phyloP scores from a whole-genome alignment of 345 rosid genomes.

The Nasturtium officinale region DNA sequence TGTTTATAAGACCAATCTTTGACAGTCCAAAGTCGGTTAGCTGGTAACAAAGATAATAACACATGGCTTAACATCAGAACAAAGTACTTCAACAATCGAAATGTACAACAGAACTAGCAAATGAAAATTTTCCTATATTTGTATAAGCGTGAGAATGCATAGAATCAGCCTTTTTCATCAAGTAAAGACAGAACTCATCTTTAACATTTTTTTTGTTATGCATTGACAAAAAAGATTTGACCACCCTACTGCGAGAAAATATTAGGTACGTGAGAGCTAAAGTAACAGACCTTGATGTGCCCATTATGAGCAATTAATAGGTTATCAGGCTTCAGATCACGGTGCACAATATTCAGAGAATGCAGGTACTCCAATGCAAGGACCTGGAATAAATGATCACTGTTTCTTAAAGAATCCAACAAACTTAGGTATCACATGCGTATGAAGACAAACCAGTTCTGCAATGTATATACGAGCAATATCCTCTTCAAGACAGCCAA shows the following conservation, averaged over 20 bases:
- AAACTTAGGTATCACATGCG: conserved; percentile 15
- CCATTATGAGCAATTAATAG: conserved; percentile 82
- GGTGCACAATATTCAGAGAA: conserved; percentile 76
- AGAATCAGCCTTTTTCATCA: background rate
- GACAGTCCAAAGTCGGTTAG: conserved; percentile 89
- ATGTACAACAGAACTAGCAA: background rate
- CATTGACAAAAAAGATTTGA: background rate
- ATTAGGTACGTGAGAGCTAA: conserved; percentile 21
- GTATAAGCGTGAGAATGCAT: background rate
- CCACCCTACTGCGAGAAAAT: conserved; percentile 13
- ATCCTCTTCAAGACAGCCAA: conserved; percentile 80
- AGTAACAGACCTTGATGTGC: conserved; percentile 73
- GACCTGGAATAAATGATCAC: conserved; percentile 56
- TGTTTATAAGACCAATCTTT: conserved; percentile 82
- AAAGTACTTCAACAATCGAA: conserved; percentile 16
- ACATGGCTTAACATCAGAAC: background rate
- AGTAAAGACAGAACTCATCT: conserved; percentile 1
- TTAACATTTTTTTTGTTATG: background rate
- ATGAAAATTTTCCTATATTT: background rate
- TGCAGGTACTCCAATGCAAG: conserved; percentile 88
- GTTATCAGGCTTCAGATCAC: conserved; percentile 87
- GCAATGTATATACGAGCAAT: conserved; percentile 79
- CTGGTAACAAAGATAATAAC: conserved; percentile 54
- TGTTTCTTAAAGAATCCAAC: conserved; percentile 9
- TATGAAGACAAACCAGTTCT: conserved; percentile 61